phyloP scores from a whole-genome alignment of 805 yeast species.

The Wickerhamomyces bisporus region DNA sequence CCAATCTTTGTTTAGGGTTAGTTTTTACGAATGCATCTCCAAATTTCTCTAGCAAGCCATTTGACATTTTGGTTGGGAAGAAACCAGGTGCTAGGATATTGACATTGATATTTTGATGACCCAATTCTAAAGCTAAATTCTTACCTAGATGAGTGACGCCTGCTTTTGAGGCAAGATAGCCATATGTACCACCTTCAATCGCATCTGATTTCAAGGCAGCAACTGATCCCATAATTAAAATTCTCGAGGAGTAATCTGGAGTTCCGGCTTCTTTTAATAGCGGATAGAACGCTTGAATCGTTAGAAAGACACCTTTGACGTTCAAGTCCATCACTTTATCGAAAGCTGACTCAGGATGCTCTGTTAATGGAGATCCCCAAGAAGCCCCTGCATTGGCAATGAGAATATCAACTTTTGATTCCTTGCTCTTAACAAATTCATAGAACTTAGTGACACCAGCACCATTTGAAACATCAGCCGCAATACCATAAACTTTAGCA shows the following conservation, averaged over 20 bases:
- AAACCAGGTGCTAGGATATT: slow-evolving; percentile 74
- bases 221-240: slow-evolving; percentile 62
- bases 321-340: slow-evolving; percentile 60
- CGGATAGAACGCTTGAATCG: slow-evolving; percentile 60
- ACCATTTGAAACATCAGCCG: slow-evolving; percentile 52
- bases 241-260: slow-evolving; percentile 54
- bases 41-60: slow-evolving; percentile 47
- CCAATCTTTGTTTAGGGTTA: slow-evolving; percentile 64
- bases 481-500: slow-evolving; percentile 38
- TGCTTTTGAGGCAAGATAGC: slow-evolving; percentile 70
- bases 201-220: slow-evolving; percentile 42
- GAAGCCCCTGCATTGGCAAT: slow-evolving; percentile 78
- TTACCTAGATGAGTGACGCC: slow-evolving; percentile 67
- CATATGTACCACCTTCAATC: slow-evolving; percentile 44
- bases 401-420: slow-evolving; percentile 49
- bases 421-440: slow-evolving; percentile 35
- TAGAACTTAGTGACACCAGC: slow-evolving; percentile 42
- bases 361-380: slow-evolving; percentile 64
- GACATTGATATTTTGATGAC: slow-evolving; percentile 61
- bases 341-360: slow-evolving; percentile 57
- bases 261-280: slow-evolving; percentile 48
- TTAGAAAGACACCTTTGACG: slow-evolving; percentile 60
- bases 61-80: slow-evolving; percentile 71
- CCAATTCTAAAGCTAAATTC: slow-evolving; percentile 58
- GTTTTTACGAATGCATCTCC: slow-evolving; percentile 40